Evolutionary conservation across 768 basidiomycete genomes (phyloP), one percentile per base, ranked within the genome.

Genomic region (Serendipita vermifera): DNA sequence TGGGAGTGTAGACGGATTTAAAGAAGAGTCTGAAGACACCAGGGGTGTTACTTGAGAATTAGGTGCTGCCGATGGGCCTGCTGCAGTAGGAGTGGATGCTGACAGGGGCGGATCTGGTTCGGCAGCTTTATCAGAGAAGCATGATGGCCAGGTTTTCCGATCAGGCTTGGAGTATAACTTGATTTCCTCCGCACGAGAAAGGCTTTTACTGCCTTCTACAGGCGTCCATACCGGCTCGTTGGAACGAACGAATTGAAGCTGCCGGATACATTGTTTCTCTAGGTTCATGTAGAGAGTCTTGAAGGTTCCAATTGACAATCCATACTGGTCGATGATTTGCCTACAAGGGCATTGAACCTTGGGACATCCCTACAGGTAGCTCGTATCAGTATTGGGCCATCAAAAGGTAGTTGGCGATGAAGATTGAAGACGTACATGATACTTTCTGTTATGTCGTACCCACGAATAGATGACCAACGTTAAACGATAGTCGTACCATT

Each of bases 371-470:
- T 36, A n/a, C n/a, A n/a, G n/a, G n/a, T n/a, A n/a, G n/a, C n/a
- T n/a, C n/a, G n/a, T n/a, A n/a, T n/a, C n/a, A n/a, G n/a, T n/a
- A n/a, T n/a, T n/a, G n/a, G n/a, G n/a, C n/a, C n/a, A n/a, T n/a
- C n/a, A n/a, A n/a, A n/a, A n/a, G n/a, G n/a, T n/a, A n/a, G n/a
- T n/a, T n/a, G n/a, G n/a, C n/a, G n/a, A n/a, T n/a, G n/a, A n/a
- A n/a, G n/a, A n/a, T n/a, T n/a, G n/a, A n/a, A n/a, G n/a, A 13
- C 46, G 26, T 26, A 41, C 39, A n/a, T 51, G 46, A 26, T 51
- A 51, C 7, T 31, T 15, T 51, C 46, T 22, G 27, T 51, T 51
- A 26, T 51, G 46, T n/a, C 46, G 46, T 9, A 51, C 46, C 46
- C 46, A 51, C 5, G 22, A 51, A n/a, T 51, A 51, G 5, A 51